Base-by-base conservation (phyloP, 2,329 filamentous ascomycete genomes). In the Fonsecaea pedrosoi region DNA sequence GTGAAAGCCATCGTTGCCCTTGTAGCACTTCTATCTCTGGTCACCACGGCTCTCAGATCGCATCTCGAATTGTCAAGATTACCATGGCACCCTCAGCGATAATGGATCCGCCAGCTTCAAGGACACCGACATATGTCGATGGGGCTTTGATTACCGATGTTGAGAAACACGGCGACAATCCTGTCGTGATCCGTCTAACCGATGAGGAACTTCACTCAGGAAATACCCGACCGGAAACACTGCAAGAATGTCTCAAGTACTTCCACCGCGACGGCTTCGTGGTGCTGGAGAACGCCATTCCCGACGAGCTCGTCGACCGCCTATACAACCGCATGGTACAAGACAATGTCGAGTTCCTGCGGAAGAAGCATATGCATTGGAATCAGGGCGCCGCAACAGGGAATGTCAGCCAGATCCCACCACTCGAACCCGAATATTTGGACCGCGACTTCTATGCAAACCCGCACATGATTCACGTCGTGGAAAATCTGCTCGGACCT, bases 291-390 rank as follows among this genome's bases (percentile, higher is more conserved):
- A 79, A 80, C 65, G 77, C 75, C 56, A 71, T 80, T 45, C 64
- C 75, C 34, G 64, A 72, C 1, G 53, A 60, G 6, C 75, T 77
- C 63, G 71, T 78, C 13, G 73, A 78, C 66, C 71, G 73, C 4
- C 77, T 90, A 34, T 89, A 89, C 72, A 69, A 72, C 56, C 85
- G 83, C 69, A 89, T 89, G 87, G 80, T 86, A 1, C 70, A 69
- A 6, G 74, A 80, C 8, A 75, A 77, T 63, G 62, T 55, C 18
- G 61, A 64, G 13, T 66, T 68, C 15, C 53, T 64, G 12, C 38
- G 45, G 25, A 77, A 79, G 72, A 77, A 78, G 4, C 64, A 74
- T 35, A 61, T 68, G 37, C 70, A 68, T n/a, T 70, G 64, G 70
- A 77, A 77, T 66, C 76, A 75, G 53, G 73, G 73, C 42, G 57